Conservation (phyloP, 2,329 filamentous ascomycete species). For the Ambrosiella xylebori region DNA sequence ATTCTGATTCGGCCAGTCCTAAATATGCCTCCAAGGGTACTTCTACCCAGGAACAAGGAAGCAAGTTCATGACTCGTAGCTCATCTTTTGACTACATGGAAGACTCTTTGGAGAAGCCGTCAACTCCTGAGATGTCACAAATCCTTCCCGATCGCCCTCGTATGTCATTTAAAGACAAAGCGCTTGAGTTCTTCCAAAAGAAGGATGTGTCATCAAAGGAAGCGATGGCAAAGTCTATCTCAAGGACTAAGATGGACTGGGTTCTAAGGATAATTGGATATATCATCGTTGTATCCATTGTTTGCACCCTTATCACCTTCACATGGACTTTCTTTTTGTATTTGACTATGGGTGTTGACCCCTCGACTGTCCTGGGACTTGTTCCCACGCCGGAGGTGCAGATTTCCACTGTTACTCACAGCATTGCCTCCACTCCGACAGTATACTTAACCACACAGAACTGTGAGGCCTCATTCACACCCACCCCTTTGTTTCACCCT, state of each 20-base stretch:
- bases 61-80: constrained; percentile 3
- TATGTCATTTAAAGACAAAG: background rate
- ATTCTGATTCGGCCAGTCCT: background rate
- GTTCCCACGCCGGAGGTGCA: too few species aligned
- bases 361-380: background rate
- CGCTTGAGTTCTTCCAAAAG: too few species aligned
- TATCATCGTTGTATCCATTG: background rate
- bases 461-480: too few species aligned
- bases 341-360: background rate
- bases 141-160: background rate
- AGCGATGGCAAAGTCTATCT: too few species aligned
- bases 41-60: background rate
- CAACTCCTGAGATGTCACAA: constrained; percentile 8
- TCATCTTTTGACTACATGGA: constrained; percentile 12
- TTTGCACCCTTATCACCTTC: background rate
- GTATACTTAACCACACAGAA: too few species aligned
- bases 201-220: too few species aligned
- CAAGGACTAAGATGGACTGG: too few species aligned
- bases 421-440: too few species aligned
- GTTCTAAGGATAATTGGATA: background rate
- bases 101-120: constrained; percentile 11
- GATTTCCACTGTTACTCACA: too few species aligned
- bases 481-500: too few species aligned
- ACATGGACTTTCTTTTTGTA: background rate
- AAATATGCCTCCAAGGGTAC: background rate